Conservation (phyloP, 768 basidiomycete species). For the Lenzites betulinus region DNA sequence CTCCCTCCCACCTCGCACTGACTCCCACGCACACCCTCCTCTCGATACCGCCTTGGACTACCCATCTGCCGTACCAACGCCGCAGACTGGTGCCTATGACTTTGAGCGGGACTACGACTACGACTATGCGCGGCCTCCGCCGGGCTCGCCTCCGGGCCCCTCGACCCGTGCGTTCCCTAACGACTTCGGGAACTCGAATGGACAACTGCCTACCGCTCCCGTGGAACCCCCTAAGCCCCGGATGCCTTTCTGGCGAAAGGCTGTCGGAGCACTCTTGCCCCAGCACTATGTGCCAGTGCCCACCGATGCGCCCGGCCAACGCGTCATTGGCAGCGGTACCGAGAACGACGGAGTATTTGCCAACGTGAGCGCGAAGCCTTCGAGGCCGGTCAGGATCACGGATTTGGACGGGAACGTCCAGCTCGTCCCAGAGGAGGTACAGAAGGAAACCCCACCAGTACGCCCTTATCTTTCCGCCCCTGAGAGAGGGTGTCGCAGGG, state of each 20-base stretch:
- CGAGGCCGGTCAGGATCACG: slow-evolving; percentile 43
- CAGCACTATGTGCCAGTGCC: slow-evolving; percentile 62
- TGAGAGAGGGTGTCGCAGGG: not conserved
- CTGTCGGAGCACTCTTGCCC: slow-evolving; percentile 63
- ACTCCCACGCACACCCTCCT: slow-evolving; percentile 32
- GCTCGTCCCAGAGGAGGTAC: slow-evolving; percentile 76
- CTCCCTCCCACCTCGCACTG: slow-evolving; percentile 19
- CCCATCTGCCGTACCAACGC: slow-evolving; percentile 23
- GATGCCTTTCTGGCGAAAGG: slow-evolving; percentile 58
- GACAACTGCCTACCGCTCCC: slow-evolving; percentile 55
- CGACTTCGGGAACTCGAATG: slow-evolving; percentile 74
- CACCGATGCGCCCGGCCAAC: slow-evolving; percentile 34
- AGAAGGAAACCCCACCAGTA: slow-evolving; percentile 87
- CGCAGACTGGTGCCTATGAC: slow-evolving; percentile 57
- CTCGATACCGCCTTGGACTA: slow-evolving; percentile 26
- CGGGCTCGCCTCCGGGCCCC: slow-evolving; percentile 73
- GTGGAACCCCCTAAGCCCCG: slow-evolving; percentile 37
- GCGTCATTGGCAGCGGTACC: slow-evolving; percentile 58
- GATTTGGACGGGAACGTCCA: slow-evolving; percentile 57
- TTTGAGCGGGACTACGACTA: slow-evolving; percentile 70
- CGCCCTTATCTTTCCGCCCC: slow-evolving; percentile 32
- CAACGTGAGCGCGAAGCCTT: slow-evolving; percentile 91
- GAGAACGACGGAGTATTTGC: slow-evolving; percentile 96
- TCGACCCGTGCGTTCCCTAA: slow-evolving; percentile 62
- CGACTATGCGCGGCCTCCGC: slow-evolving; percentile 67